Base-by-base conservation (phyloP, 257 asterid genomes). In the Lycium ferocissimum region DNA sequence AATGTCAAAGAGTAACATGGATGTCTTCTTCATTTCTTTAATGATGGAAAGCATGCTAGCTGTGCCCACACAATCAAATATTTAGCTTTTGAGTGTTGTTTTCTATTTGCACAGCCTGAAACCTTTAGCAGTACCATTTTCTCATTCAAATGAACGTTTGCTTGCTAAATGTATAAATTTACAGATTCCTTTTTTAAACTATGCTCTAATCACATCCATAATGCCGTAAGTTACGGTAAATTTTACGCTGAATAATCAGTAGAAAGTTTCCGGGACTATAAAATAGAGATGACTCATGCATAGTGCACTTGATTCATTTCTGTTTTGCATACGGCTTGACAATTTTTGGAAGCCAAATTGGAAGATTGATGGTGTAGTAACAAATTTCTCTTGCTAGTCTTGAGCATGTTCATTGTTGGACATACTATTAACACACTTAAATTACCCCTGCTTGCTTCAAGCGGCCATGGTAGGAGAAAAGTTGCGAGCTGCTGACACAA, bases 401-500 rank as follows among this genome's bases (percentile, higher is more conserved):
- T 54, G 5, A 13, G 59, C 59, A 54, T 54, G 59, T 54, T 54
- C 59, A 15, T 54, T 54, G 12, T 54, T 12, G 59, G 59, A 54
- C 17, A 54, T 54, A 54, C 18, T 54, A 54, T 54, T 54, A 12
- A 54, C 17, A 54, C 59, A 54, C 59, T 54, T 54, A 84, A 63
- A 38, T 22, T 17, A 22, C 83, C 84, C 1, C 84, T 26, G n/a
- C n/a, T n/a, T 20, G 69, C 18, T 53, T 84, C 67, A 0, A 79
- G 84, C 7, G 79, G 83, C 0, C 69, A 38, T 0, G 82, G 80
- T 4, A 75, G 20, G 2, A 57, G 66, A 33, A 59, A 17, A 53
- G 37, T 51, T 18, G 37, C 38, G 3, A 18, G 54, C 12, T 49
- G 54, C 79, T 53, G 79, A 59, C 88, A 37, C 84, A 90, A n/a